These are phyloP conservation scores for Tetrapisispora nanseiensis DNA, from an alignment of 805 yeast species.

Conservation along the genomic window DNA sequence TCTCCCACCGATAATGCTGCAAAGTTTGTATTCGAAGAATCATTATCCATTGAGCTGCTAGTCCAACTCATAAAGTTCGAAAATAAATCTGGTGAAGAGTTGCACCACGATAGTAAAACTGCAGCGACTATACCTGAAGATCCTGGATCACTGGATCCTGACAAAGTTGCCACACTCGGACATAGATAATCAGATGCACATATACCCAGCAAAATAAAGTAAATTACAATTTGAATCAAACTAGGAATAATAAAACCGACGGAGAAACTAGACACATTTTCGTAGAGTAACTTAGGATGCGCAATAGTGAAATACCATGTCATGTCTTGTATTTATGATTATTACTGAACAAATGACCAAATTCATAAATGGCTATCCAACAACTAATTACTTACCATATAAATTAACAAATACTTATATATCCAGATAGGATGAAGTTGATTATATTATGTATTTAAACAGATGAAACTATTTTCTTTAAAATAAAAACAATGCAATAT, in stretches of 20 bases:
- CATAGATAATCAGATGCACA: slow-evolving; percentile 30
- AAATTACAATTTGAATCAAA: slow-evolving; percentile 17
- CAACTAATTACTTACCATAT: too few relatives aligned
- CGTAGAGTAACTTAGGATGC: slow-evolving; percentile 23
- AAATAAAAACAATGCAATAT: too few relatives aligned
- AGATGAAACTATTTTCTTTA: too few relatives aligned
- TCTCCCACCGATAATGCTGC: slow-evolving; percentile 29
- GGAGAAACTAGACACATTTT: slow-evolving; percentile 11
- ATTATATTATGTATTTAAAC: too few relatives aligned
- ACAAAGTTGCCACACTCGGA: slow-evolving; percentile 26
- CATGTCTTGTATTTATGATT: too few relatives aligned
- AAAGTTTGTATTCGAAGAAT: slow-evolving; percentile 9
- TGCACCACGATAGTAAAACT: slow-evolving; percentile 29
- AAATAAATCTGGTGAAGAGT: slow-evolving; percentile 30
- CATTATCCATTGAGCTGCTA: not conserved
- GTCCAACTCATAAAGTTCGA: slow-evolving; percentile 31
- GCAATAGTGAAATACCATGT: slow-evolving; percentile 17
- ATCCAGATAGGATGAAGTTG: too few relatives aligned
- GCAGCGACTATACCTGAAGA: slow-evolving; percentile 22
- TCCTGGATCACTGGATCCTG: slow-evolving; percentile 12
- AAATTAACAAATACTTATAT: too few relatives aligned
- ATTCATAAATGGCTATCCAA: too few relatives aligned
- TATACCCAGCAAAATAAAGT: slow-evolving; percentile 27
- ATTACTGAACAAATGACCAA: too few relatives aligned
- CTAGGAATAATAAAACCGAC: slow-evolving; percentile 18